Base-by-base conservation (phyloP, 2,329 filamentous ascomycete genomes). In the Bipolaris gigantea region DNA sequence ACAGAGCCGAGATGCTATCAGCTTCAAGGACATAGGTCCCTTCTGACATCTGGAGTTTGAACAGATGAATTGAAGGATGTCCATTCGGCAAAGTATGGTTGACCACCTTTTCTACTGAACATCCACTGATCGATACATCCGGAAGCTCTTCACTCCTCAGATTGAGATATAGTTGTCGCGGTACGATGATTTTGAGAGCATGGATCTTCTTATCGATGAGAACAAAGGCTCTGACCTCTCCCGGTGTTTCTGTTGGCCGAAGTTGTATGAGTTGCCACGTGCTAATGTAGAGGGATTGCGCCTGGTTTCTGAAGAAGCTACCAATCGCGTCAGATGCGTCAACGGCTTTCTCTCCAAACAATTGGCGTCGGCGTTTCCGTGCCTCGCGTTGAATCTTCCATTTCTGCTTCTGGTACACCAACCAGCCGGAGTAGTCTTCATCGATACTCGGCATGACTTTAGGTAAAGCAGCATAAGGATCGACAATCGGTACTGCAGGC, bases 301-400 rank as follows among this genome's bases (percentile, higher is more conserved):
- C 93, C 72, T 97, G 92, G 63, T 94, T 95, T 69, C 92, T 86
- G 81, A 99, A 97, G 69, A 89, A 85, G 36, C 82, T 83, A 51
- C 87, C 88, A 61, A 89, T 80, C 0, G 81, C 81, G 69, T 88
- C 85, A 2, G 81, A 80, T 13, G 81, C 77, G 63, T 83, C 79
- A 44, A 80, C 80, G 10, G 87, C 84, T 53, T 89, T 87, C 66
- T 99, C 93, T 55, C 94, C 94, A 66, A 99, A 99, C 0, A 99
- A 80, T 72, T 99, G 94, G 44, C 93, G 85, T 60, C 95, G 84
- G 39, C 93, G 87, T 56, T 88, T 82, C 19, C 94, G 86, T 32
- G 93, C 92, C 72, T 96, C 89, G 69, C 92, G 96, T 72, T 99
- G 94, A 34, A 97, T 88, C 78, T 93, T 97, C 94, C 94, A 99